These are phyloP conservation scores for Priceomyces melissophilus DNA, from an alignment of 805 yeast species.

Conservation along the genomic window DNA sequence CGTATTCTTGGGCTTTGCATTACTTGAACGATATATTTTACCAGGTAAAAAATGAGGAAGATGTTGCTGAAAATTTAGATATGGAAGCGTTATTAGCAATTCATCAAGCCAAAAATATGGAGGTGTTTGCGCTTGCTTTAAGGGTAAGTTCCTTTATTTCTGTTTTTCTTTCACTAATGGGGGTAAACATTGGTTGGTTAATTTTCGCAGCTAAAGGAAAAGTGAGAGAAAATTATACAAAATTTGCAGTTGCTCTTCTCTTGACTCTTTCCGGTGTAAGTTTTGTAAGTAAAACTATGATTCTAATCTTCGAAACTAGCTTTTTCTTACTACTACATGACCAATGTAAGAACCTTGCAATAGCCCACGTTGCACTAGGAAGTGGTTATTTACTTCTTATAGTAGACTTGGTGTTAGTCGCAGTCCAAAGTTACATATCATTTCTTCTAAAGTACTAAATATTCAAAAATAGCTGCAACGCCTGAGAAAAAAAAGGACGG, in stretches of 20 bases:
- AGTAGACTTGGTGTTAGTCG: not conserved
- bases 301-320: conserved; percentile 1
- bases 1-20: conserved; percentile 28
- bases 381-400: conserved; percentile 9
- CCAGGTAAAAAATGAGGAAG: conserved; percentile 10
- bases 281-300: not conserved
- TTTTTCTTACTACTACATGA: conserved; percentile 2
- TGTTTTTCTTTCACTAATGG: conserved; percentile 1
- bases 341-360: not conserved
- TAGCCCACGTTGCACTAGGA: conserved; percentile 10
- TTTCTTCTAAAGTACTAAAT: too few relatives aligned
- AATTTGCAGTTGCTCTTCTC: not conserved
- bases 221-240: not conserved
- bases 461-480: too few relatives aligned
- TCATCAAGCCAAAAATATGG: conserved; percentile 11
- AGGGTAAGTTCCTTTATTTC: conserved; percentile 8
- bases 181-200: not conserved
- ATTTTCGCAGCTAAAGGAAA: not conserved
- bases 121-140: conserved; percentile 12
- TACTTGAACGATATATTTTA: conserved; percentile 11
- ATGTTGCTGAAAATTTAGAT: conserved; percentile 9
- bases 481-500: too few relatives aligned
- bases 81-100: conserved; percentile 9
- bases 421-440: too few relatives aligned
- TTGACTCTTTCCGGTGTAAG: not conserved